These are phyloP conservation scores for Talaromyces sp. DNA, from an alignment of 2,329 filamentous ascomycete species.

Conservation along the genomic window DNA sequence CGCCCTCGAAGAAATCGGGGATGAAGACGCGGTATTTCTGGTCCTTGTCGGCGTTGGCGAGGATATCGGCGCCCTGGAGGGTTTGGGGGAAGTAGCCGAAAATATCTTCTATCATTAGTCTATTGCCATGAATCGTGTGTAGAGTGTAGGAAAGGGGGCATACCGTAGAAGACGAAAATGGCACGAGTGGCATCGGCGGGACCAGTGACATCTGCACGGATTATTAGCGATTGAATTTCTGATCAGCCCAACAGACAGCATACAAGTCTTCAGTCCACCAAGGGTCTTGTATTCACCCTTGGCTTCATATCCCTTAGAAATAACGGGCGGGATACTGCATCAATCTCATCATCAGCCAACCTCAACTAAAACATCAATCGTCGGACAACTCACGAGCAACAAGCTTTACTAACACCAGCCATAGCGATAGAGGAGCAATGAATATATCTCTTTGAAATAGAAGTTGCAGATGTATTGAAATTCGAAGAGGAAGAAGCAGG, in stretches of 20 bases:
- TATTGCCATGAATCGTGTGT: too few species aligned
- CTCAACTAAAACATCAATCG: constrained; percentile 3
- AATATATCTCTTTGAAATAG: neutral
- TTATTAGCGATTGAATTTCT: neutral
- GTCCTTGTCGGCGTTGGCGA: constrained; percentile 61
- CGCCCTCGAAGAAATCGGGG: constrained; percentile 84
- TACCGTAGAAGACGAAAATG: constrained; percentile 55
- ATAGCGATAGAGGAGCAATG: constrained; percentile 30
- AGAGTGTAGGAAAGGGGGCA: neutral
- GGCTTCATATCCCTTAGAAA: constrained; percentile 48
- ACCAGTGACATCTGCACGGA: constrained; percentile 51
- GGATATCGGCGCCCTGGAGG: constrained; percentile 61
- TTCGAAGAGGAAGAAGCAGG: neutral
- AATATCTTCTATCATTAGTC: constrained; percentile 45
- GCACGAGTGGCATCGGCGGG: constrained; percentile 54
- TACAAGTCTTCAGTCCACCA: constrained; percentile 61
- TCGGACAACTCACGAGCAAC: constrained; percentile 38
- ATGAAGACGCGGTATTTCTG: constrained; percentile 80
- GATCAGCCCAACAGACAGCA: constrained; percentile 19
- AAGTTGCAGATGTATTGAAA: neutral
- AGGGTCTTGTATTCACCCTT: constrained; percentile 59
- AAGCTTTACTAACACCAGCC: constrained; percentile 44
- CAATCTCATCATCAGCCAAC: neutral
- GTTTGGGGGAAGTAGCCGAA: constrained; percentile 64
- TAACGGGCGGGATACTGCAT: constrained; percentile 40